These are phyloP conservation scores for Teratosphaeria epicoccoides DNA, from an alignment of 2,329 filamentous ascomycete genomes.

Conservation along the genomic window DNA sequence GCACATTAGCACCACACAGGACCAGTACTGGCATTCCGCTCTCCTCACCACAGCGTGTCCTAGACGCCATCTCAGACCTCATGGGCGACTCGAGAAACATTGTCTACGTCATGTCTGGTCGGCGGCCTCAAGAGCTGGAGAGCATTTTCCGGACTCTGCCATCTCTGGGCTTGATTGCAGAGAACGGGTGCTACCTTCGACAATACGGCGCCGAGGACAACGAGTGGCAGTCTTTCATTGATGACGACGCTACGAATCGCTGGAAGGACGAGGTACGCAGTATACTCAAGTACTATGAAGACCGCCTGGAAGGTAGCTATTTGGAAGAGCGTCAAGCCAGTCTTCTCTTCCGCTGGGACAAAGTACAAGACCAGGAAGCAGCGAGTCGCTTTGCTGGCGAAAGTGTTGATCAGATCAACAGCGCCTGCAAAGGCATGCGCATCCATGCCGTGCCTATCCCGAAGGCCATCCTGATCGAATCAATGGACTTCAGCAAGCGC, in stretches of 20 bases:
- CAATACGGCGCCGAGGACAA: constrained; percentile 46
- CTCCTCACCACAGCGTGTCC: constrained; percentile 73
- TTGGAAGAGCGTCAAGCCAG: constrained; percentile 89
- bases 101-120: constrained; percentile 88
- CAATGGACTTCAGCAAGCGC: constrained; percentile 76
- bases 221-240: constrained; percentile 68
- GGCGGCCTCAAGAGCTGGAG: constrained; percentile 78
- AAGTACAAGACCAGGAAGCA: constrained; percentile 63
- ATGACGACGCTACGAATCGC: constrained; percentile 54
- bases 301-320: constrained; percentile 77
- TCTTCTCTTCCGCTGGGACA: constrained; percentile 81
- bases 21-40: constrained; percentile 75
- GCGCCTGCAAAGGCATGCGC: constrained; percentile 71
- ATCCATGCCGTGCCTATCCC: constrained; percentile 73
- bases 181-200: constrained; percentile 87
- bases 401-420: constrained; percentile 90
- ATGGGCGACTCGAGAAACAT: constrained; percentile 69
- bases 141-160: constrained; percentile 74
- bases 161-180: constrained; percentile 78
- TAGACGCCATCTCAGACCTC: constrained; percentile 73
- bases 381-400: constrained; percentile 75
- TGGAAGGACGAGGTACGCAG: constrained; percentile 80
- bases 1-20: constrained; percentile 79
- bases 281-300: constrained; percentile 80
- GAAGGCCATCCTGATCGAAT: constrained; percentile 72